Evolutionary conservation across 1,139 yeast genomes (phyloP), one percentile per base, ranked within the genome.

Genomic region (Lodderomyces orthopsilosis): DNA sequence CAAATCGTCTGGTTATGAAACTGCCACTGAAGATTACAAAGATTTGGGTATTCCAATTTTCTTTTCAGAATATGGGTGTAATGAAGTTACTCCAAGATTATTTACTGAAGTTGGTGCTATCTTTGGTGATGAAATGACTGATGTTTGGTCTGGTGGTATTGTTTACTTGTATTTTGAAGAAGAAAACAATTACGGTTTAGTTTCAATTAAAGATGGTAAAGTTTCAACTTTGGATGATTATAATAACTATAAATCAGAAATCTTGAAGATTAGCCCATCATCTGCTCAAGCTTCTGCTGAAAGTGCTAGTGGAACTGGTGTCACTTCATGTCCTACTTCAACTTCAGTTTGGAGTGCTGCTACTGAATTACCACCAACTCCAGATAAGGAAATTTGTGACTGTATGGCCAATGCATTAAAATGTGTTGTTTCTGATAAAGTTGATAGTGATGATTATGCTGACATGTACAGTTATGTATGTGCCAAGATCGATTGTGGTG

Each of bases 11-110:
- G 96, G 96, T 53, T 90, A 85, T 70, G 63, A 70, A 51, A 82
- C 71, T 51, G 81, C 91, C 68, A 87, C 96, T 37, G 66, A 73
- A 39, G 87, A 85, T 53, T 88, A 86, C 65, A 51, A 73, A 43
- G 78, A 84, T 64, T 65, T 83, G 59, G 81, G 94, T 24, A 72
- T 89, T 45, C 97, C 98, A 41, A 70, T 85, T 53, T 90, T 91
- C 73, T 81, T 91, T 64, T 86, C 96, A 42, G 97, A 91, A 69
- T 90, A 85, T 61, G 98, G 97, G 56, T 91, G 98, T 72, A 91
- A 89, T 74, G 70, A 55, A 41, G 59, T 57, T 32, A 46, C 49
- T 43, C 94, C 94, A 52, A 81, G 95, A 66, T 69, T 73, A 42
- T 87, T 87, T 75, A 68, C 78, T 34, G 96, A 87, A 63, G 82